These are phyloP conservation scores for Candida endomychidarum DNA, from an alignment of 805 yeast species.

Conservation along the genomic window DNA sequence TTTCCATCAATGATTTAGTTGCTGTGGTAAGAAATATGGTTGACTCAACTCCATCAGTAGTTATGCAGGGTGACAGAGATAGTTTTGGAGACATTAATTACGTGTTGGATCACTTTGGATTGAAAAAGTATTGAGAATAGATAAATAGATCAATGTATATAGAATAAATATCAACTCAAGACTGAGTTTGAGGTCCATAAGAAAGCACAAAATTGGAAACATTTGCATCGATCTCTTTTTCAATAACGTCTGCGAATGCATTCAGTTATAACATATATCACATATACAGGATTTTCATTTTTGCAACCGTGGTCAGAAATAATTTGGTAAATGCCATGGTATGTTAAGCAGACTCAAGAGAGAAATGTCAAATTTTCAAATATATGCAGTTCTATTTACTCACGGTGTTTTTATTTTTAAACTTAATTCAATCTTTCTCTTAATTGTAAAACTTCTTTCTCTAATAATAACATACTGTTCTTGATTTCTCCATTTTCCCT, in stretches of 20 bases:
- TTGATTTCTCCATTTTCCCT: constrained; percentile 58
- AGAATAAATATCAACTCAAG: constrained; percentile 6
- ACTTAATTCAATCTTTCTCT: constrained; percentile 25
- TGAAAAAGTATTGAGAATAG: constrained; percentile 6
- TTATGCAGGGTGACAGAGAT: constrained; percentile 85
- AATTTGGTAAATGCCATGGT: too few relatives aligned
- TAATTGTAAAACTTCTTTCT: constrained; percentile 60
- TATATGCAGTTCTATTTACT: constrained; percentile 9
- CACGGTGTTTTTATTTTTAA: background rate
- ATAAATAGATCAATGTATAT: constrained; percentile 6
- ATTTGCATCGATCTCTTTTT: too few relatives aligned
- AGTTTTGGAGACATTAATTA: constrained; percentile 80
- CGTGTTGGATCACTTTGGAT: constrained; percentile 65
- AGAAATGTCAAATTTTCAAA: too few relatives aligned
- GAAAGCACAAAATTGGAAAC: too few relatives aligned
- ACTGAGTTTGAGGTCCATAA: too few relatives aligned
- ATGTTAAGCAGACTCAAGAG: too few relatives aligned
- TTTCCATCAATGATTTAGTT: constrained; percentile 67
- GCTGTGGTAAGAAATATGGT: constrained; percentile 74
- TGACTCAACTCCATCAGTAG: constrained; percentile 81
- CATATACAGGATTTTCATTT: too few relatives aligned
- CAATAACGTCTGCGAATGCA: too few relatives aligned
- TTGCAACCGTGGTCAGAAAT: too few relatives aligned
- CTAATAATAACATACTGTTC: constrained; percentile 51
- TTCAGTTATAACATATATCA: too few relatives aligned